Base-by-base conservation (phyloP, 1,284 basidiomycete species). In the Ceratobasidium sp. region DNA sequence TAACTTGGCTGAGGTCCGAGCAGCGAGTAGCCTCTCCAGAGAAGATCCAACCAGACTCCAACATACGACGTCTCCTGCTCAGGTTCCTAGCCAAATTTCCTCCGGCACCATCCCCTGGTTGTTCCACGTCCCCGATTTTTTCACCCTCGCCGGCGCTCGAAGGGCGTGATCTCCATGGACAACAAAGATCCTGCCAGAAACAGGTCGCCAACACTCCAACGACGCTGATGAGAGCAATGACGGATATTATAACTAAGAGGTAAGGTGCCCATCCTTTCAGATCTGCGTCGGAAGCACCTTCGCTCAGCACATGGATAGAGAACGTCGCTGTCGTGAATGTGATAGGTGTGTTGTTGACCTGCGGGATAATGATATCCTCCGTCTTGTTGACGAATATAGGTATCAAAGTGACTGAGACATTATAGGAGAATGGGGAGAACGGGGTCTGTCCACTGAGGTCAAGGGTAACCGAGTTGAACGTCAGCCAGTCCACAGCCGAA, bases 201-300 rank as follows among this genome's bases (percentile, higher is more conserved):
- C 69, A 72, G 37, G 69, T 72, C 7, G 58, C 46, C n/a, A 62
- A 19, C 6, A 48, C 37, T 27, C 46, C 43, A 29, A 34, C n/a
- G 14, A 72, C 22, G 46, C 56, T 34, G 19, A 72, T 51, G 16
- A 61, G 16, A 49, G 51, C 43, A 39, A 72, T 51, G 11, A 48
- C 31, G n/a, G 56, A 37, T 13, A 72, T 27, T 9, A 58, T 41
- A 11, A 59, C n/a, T 1, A 61, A 27, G n/a, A 62, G 56, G 24
- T 62, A 72, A 19, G 69, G 69, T 27, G 43, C 48, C 69, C 69
- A 72, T 24, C 56, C 56, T 34, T 37, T 72, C 69, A 72, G 31
- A 27, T 62, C 46, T 1, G 41, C 29, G 53, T 39, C n/a, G 2
- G 39, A 22, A 41, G 56, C 9, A 5, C 58, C 39, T 37, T 48